Conservation (phyloP, 306 rosid species). For the Glycine soja region DNA sequence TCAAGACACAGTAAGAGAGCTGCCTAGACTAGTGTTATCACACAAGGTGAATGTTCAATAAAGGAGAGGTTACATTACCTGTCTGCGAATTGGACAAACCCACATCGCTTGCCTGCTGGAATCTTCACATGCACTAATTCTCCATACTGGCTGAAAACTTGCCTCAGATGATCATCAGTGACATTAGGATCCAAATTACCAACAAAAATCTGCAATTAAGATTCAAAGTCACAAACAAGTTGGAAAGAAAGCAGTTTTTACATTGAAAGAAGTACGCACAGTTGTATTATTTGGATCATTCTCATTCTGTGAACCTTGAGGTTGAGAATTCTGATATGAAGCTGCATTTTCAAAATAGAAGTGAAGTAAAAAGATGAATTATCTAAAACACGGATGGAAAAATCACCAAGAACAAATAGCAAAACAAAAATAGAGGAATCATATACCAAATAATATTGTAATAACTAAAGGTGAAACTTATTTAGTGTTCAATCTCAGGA, state of each 20-base stretch:
- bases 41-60: background rate
- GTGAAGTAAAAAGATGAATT: slow-evolving; percentile 44
- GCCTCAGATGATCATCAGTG: slow-evolving; percentile 85
- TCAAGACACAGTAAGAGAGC: background rate
- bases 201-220: slow-evolving; percentile 80
- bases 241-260: background rate
- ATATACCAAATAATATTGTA: background rate
- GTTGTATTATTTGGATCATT: slow-evolving; percentile 94
- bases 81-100: slow-evolving; percentile 92
- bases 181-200: slow-evolving; percentile 93
- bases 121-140: slow-evolving; percentile 92
- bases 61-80: slow-evolving; percentile 55
- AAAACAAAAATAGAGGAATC: background rate
- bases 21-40: background rate
- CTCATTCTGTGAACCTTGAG: slow-evolving; percentile 83
- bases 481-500: background rate
- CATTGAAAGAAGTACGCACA: slow-evolving; percentile 66
- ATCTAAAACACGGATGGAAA: background rate
- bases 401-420: background rate
- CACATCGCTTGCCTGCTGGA: slow-evolving; percentile 96
- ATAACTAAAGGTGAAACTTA: background rate
- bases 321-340: slow-evolving; percentile 79
- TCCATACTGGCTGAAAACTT: slow-evolving; percentile 87
- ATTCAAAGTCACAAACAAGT: slow-evolving; percentile 40
- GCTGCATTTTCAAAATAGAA: slow-evolving; percentile 68